Percentiles rank a stretch among this genome's conserved stretches.
These are phyloP conservation scores for Antitrichia curtipendula DNA, from an alignment of 225 moss, liverwort and hornwort genomes.

Conservation along the genomic window DNA sequence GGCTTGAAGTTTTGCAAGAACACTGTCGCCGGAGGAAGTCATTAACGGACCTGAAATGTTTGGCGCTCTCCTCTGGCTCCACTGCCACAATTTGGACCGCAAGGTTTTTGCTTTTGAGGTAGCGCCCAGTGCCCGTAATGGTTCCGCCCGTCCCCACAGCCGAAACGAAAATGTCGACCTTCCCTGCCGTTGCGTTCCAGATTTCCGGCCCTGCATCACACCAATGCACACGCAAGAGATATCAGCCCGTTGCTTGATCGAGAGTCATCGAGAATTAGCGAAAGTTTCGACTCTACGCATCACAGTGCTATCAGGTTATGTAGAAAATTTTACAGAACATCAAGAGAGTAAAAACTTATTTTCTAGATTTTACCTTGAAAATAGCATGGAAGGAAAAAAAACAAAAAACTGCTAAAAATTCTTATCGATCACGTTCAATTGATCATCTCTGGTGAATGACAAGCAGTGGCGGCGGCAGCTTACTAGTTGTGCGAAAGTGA, in stretches of 20 bases:
- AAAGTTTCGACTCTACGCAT: background rate
- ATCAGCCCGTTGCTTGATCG: background rate
- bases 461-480: background rate
- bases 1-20: background rate
- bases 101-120: conserved; percentile 52
- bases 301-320: background rate
- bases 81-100: conserved; percentile 42
- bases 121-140: conserved; percentile 50
- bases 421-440: background rate
- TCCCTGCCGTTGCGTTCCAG: conserved; percentile 75
- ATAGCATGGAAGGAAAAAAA: background rate
- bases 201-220: conserved; percentile 64
- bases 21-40: background rate
- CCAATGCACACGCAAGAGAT: background rate
- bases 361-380: background rate
- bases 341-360: background rate
- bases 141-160: conserved; percentile 73
- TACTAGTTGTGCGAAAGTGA: conserved; percentile 70
- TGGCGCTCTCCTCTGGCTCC: conserved; percentile 73
- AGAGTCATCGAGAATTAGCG: background rate
- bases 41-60: conserved; percentile 47
- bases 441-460: background rate
- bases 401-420: too few species aligned
- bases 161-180: conserved; percentile 68
- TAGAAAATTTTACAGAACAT: background rate